Evolutionary conservation across 352 stramenopile genomes (phyloP), one percentile per base, ranked within the genome.

Genomic region (Globisporangium cederbergense): DNA sequence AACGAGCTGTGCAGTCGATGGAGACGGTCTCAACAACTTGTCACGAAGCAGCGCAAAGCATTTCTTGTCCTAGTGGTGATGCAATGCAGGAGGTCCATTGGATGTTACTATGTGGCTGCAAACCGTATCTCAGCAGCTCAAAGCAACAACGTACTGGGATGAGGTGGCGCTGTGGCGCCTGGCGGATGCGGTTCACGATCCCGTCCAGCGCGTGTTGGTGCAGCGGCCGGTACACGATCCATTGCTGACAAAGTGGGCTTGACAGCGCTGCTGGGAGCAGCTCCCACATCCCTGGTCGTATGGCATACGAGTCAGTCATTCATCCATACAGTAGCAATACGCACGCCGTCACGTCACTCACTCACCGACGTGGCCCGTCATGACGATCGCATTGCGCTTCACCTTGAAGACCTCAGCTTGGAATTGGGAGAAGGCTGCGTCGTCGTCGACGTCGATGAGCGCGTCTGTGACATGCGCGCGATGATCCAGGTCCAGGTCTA

Each of bases 201-300:
- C 65, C 43, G 55, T 87, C 66, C 55, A 89, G 57, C 25, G 62
- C 42, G 10, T 18, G 18, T 38, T 86, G 67, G 55, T 87, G 79
- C 49, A 89, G 69, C 16, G 79, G 77, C 0, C 79, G 76, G 42
- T 87, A 86, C 58, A 89, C 79, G 58, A 89, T 73, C 77, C 71
- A 89, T 64, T 89, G 79, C 40, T 73, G 72, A 28, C 69, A 62
- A 7, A 58, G 50, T 1, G 75, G 70, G 16, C 81, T 52, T 1
- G 70, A 49, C 3, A 89, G 68, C 40, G 68, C 65, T 3, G 67
- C 38, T 14, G 79, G 77, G n/a, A 89, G 64, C 20, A 86, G 54
- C 61, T 89, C 79, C 79, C 79, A 89, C 60, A 85, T 71, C 18
- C 79, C 79, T 61, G 61, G 25, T 28, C 28, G 16, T 36, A 5